These are phyloP conservation scores for Tricholoma saponaceum DNA, from an alignment of 768 basidiomycete species.

Conservation along the genomic window DNA sequence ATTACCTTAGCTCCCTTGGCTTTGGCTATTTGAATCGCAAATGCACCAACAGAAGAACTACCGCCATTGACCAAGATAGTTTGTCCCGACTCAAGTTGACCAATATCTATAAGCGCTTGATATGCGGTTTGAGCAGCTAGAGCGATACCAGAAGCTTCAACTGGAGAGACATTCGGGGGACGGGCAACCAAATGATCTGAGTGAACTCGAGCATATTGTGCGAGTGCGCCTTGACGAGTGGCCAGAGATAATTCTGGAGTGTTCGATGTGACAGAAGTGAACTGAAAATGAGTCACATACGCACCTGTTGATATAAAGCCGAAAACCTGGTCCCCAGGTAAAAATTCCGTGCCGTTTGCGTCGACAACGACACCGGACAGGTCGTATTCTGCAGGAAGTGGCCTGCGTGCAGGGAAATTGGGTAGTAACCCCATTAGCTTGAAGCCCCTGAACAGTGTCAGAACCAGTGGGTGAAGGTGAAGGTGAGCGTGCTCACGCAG, in stretches of 20 bases:
- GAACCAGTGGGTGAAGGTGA: background rate
- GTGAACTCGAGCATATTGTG: constrained; percentile 51
- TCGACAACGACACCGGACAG: constrained; percentile 60
- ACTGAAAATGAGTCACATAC: constrained; percentile 6
- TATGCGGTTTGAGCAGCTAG: constrained; percentile 59
- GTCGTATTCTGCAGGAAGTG: constrained; percentile 57
- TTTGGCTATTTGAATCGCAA: constrained; percentile 73
- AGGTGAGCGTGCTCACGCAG: constrained; percentile 41
- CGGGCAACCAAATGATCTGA: constrained; percentile 35
- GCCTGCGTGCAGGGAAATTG: constrained; percentile 37
- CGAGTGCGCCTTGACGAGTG: constrained; percentile 50
- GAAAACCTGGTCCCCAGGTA: constrained; percentile 59
- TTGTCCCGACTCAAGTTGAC: constrained; percentile 52
- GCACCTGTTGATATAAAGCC: constrained; percentile 44
- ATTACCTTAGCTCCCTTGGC: constrained; percentile 54
- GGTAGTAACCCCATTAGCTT: constrained; percentile 52
- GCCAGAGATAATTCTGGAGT: constrained; percentile 22
- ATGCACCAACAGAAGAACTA: constrained; percentile 62
- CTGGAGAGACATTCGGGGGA: constrained; percentile 47
- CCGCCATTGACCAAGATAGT: constrained; percentile 70
- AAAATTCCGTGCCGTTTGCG: constrained; percentile 47
- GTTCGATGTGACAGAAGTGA: background rate
- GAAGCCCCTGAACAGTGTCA: constrained; percentile 44
- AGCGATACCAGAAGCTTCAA: constrained; percentile 58
- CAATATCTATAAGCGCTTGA: constrained; percentile 45